Evolutionary conservation across 2,329 filamentous ascomycete species (phyloP), one percentile per base, ranked within the genome.

Genomic region (Thermomyces lanuginosus): DNA sequence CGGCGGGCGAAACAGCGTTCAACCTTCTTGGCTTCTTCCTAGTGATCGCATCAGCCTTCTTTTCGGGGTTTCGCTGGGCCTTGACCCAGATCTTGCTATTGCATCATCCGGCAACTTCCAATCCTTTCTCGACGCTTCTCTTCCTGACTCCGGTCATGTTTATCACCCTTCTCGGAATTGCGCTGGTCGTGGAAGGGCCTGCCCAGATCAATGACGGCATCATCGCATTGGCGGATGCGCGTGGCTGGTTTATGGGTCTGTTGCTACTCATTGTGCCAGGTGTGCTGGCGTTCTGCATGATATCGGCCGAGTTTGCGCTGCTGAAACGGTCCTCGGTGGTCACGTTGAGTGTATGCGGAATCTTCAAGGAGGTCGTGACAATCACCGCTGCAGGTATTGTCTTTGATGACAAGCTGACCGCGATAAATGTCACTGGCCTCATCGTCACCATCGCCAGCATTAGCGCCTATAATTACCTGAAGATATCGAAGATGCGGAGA

Each of bases 71-170:
- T 59, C 76, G 89, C 42, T 98, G 89, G 89, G 81, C 72, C n/a
- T 61, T 98, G n/a, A 95, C 89, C 0, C 89, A 98, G 49, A 92
- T 98, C 33, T 70, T 98, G 3, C 70, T 98, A 5, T 70, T 95
- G 15, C 77, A 84, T 40, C 92, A 93, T 53, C 83, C 84, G 1
- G 84, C 89, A 11, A 98, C 89, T 0, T 81, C 80, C 22, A 98
- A 98, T 45, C 89, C 89, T 0, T 95, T 98, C 53, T 86, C 82
- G 8, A 91, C 80, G 41, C 92, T 98, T 39, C 93, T 95, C 58
- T 93, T 84, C 56, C 71, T 98, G n/a, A 84, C 84, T 1, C 89
- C 89, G 1, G 70, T 93, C 55, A 98, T 98, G 89, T 98, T 98
- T 45, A 22, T 77, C 36, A 76, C 76, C 11, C 65, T 98, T 16